Conservation (phyloP, 768 basidiomycete species). For the Macrolepiota fuliginosa region DNA sequence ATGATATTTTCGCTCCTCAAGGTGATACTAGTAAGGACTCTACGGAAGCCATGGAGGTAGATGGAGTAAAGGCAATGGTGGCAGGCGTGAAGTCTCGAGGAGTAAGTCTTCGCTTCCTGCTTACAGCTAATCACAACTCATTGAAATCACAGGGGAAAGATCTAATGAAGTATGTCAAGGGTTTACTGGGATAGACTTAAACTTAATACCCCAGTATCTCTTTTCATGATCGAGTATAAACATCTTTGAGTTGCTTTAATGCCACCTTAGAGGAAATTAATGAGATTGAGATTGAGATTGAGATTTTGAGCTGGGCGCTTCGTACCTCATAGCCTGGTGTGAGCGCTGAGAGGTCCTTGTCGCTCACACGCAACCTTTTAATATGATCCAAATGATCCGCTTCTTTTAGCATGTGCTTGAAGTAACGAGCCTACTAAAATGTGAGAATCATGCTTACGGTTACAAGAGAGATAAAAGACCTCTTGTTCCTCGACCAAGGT, state of each 20-base stretch:
- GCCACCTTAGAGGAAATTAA: constrained; percentile 26
- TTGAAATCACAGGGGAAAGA: constrained; percentile 55
- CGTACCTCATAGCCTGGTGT: constrained; percentile 65
- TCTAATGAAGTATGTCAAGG: constrained; percentile 69
- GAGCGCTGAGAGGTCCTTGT: constrained; percentile 57
- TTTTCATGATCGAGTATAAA: constrained; percentile 29
- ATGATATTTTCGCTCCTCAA: constrained; percentile 19
- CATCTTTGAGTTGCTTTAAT: constrained; percentile 35
- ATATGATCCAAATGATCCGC: constrained; percentile 70
- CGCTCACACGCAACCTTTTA: constrained; percentile 62
- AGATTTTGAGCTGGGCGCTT: neutral
- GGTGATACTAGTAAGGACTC: constrained; percentile 13
- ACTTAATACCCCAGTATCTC: neutral
- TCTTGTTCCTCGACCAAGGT: constrained; percentile 94
- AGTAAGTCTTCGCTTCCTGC: constrained; percentile 39
- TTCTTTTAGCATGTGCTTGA: constrained; percentile 77
- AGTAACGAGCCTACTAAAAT: constrained; percentile 68
- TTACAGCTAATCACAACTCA: neutral
- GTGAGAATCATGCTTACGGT: constrained; percentile 1
- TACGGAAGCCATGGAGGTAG: constrained; percentile 35
- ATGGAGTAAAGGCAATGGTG: constrained; percentile 72
- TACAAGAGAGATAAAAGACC: constrained; percentile 31
- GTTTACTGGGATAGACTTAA: constrained; percentile 50
- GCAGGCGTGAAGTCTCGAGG: constrained; percentile 72
- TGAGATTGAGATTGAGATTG: neutral